Percentiles rank a stretch among this genome's conserved stretches.
phyloP scores from a whole-genome alignment of 805 yeast species.

The Cyberlindnera xylosilytica region DNA sequence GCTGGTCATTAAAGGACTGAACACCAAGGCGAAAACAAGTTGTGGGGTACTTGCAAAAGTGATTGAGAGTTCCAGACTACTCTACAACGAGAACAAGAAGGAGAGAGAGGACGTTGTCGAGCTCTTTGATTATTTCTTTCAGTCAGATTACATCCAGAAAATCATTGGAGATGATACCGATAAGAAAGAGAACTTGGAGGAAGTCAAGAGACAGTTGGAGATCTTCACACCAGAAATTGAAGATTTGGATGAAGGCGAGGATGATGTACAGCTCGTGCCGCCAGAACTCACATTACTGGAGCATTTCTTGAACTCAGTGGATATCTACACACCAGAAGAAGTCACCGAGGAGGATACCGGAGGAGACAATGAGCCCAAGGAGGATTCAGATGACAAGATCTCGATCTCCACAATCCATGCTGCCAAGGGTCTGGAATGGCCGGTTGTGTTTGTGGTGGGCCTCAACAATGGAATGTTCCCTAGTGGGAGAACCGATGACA shows the following conservation, averaged over 20 bases:
- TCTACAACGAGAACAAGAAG: conserved; percentile 2
- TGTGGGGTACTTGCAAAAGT: conserved; percentile 4
- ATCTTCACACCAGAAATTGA: conserved; percentile 25
- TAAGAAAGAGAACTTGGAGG: conserved; percentile 35
- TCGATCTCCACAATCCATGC: conserved; percentile 84
- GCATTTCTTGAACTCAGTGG: conserved; percentile 34
- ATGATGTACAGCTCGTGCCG: background rate
- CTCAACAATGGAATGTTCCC: conserved; percentile 67
- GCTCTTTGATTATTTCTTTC: conserved; percentile 16
- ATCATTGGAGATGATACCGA: conserved; percentile 27
- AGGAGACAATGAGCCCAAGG: conserved; percentile 17
- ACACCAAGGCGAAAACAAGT: conserved; percentile 5
- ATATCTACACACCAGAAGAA: conserved; percentile 30
- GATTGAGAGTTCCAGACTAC: background rate
- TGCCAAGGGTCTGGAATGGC: conserved; percentile 95
- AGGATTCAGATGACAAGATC: conserved; percentile 32
- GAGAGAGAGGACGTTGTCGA: conserved; percentile 5
- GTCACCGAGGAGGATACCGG: conserved; percentile 19
- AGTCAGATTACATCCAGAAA: conserved; percentile 2
- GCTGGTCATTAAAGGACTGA: conserved; percentile 5
- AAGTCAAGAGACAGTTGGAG: conserved; percentile 37
- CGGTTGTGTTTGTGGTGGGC: conserved; percentile 80
- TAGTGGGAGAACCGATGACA: conserved; percentile 37
- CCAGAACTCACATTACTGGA: conserved; percentile 25
- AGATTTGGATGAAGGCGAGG: conserved; percentile 4